A percentile compares a stretch with the other conserved stretches of the same genome.
Conservation (phyloP, 768 basidiomycete species). For the Tylopilus felleus region DNA sequence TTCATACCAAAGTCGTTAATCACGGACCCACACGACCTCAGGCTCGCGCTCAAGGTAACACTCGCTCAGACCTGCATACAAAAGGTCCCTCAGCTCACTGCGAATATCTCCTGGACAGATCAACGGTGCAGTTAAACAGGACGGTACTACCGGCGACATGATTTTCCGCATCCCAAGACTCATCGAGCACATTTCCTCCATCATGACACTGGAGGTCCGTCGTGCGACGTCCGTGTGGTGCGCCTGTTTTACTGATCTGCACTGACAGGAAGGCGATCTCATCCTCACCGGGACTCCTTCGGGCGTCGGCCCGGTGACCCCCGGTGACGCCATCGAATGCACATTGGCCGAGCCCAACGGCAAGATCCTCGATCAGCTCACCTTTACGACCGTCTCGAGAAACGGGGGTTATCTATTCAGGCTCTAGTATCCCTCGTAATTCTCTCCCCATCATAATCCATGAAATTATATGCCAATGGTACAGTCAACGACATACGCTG, state of each 20-base stretch:
- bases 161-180: slow-evolving; percentile 87
- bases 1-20: slow-evolving; percentile 79
- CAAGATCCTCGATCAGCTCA: slow-evolving; percentile 56
- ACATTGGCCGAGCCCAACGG: slow-evolving; percentile 53
- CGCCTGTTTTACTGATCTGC: background rate
- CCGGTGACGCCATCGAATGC: slow-evolving; percentile 81
- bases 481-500: slow-evolving; percentile 11
- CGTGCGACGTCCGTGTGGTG: background rate
- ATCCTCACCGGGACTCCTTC: slow-evolving; percentile 89
- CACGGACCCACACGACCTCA: slow-evolving; percentile 70
- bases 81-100: background rate
- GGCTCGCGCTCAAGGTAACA: slow-evolving; percentile 70
- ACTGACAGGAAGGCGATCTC: slow-evolving; percentile 79
- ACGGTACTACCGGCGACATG: slow-evolving; percentile 86
- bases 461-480: slow-evolving; percentile 11
- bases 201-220: slow-evolving; percentile 92
- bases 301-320: slow-evolving; percentile 75
- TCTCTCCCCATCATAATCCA: background rate
- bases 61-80: background rate
- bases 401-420: slow-evolving; percentile 66
- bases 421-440: slow-evolving; percentile 14
- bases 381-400: slow-evolving; percentile 64
- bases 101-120: slow-evolving; percentile 44
- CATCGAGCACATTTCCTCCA: slow-evolving; percentile 88
- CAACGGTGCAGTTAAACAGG: slow-evolving; percentile 79